phyloP scores from a whole-genome alignment of 2,329 filamentous ascomycete genomes.

The Chrysoporthe cubensis region DNA sequence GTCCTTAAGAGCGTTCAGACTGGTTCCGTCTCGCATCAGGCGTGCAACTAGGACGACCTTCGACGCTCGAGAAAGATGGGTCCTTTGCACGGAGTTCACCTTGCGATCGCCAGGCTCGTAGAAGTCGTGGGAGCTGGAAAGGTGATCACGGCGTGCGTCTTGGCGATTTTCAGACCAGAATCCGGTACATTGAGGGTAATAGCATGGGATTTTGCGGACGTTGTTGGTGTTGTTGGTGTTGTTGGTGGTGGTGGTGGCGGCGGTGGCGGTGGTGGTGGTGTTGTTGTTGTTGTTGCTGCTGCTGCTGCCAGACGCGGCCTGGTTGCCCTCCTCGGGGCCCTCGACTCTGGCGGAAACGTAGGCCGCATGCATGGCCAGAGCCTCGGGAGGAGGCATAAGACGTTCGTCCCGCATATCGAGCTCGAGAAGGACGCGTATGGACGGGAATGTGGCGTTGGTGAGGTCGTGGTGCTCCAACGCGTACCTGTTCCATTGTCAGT shows the following conservation, averaged over 20 bases:
- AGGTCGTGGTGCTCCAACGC: not conserved
- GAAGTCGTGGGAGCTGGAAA: not conserved
- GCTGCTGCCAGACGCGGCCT: too few species aligned
- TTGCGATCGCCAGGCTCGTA: not conserved
- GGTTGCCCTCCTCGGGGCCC: too few species aligned
- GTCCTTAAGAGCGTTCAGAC: not conserved
- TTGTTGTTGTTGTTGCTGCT: too few species aligned
- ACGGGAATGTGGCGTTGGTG: not conserved
- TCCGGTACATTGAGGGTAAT: not conserved
- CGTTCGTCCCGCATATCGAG: not conserved
- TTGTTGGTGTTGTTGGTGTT: not conserved
- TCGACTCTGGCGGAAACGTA: not conserved
- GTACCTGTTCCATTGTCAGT: not conserved
- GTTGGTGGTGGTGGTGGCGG: too few species aligned
- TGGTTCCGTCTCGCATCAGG: not conserved
- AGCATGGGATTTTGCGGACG: not conserved
- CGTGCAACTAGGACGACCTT: not conserved
- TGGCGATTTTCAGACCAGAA: not conserved
- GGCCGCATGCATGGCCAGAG: not conserved
- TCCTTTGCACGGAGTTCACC: not conserved
- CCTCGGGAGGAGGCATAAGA: not conserved
- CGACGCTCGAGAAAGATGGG: not conserved
- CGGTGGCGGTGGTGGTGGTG: too few species aligned
- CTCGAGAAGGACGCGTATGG: not conserved
- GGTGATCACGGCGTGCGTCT: constrained; percentile 1